Conservation (phyloP, 1,139 yeast species). For the Debaryomyces sp. region DNA sequence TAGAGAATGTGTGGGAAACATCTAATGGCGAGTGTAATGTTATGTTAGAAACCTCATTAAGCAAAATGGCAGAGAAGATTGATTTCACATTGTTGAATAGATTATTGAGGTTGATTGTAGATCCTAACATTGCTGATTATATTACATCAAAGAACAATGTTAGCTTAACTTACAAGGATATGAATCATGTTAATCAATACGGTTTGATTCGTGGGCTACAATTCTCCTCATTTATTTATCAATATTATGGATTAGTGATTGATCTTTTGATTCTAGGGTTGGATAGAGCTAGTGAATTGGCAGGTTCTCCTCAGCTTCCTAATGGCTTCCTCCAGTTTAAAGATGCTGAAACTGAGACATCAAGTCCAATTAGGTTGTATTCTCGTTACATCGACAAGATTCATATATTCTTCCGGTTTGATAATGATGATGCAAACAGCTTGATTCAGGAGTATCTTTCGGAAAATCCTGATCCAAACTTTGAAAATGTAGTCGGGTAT, state of each 20-base stretch:
- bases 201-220: conserved; percentile 90
- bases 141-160: conserved; percentile 91
- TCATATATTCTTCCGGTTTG: conserved; percentile 77
- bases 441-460: conserved; percentile 73
- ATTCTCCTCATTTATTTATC: conserved; percentile 86
- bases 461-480: conserved; percentile 91
- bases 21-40: conserved; percentile 77
- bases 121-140: conserved; percentile 92
- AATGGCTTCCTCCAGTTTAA: conserved; percentile 77
- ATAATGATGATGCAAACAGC: conserved; percentile 71
- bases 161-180: conserved; percentile 82
- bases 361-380: conserved; percentile 77
- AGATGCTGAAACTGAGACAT: conserved; percentile 56
- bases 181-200: conserved; percentile 89
- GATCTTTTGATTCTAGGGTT: conserved; percentile 84
- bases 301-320: conserved; percentile 75
- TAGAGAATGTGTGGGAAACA: conserved; percentile 78
- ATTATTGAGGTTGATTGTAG: conserved; percentile 76
- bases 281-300: conserved; percentile 84
- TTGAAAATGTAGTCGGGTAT: conserved; percentile 84
- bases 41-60: conserved; percentile 75
- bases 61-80: conserved; percentile 76
- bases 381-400: conserved; percentile 83
- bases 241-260: conserved; percentile 82
- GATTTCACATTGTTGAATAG: conserved; percentile 88